phyloP scores from a whole-genome alignment of 2,329 filamentous ascomycete species.

The Corinectria fuckeliana region DNA sequence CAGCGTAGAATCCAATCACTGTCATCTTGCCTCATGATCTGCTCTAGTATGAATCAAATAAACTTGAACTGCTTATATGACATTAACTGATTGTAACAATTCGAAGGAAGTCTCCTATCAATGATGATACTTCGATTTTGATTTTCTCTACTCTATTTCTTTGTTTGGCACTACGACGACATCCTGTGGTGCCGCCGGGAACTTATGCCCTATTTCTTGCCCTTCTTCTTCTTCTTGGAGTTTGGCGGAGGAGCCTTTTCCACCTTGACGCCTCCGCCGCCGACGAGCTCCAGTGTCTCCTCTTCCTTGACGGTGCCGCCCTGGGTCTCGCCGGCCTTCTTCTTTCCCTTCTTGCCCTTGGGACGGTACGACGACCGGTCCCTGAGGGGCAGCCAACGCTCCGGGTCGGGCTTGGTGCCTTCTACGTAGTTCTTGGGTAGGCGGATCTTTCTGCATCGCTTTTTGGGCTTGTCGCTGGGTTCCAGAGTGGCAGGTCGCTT shows the following conservation, averaged over 20 bases:
- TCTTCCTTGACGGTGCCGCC: slow-evolving; percentile 82
- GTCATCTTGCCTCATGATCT: slow-evolving; percentile 9
- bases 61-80: neutral
- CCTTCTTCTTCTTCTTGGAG: slow-evolving; percentile 59
- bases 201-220: slow-evolving; percentile 54
- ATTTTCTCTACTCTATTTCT: neutral
- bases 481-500: slow-evolving; percentile 57
- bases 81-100: too few relatives aligned
- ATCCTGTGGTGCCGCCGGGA: neutral
- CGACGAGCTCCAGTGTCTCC: slow-evolving; percentile 68
- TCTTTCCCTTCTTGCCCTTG: slow-evolving; percentile 91
- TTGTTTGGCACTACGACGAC: neutral
- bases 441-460: slow-evolving; percentile 65
- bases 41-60: neutral
- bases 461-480: slow-evolving; percentile 50
- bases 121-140: too few relatives aligned
- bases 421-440: slow-evolving; percentile 78
- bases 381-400: slow-evolving; percentile 90
- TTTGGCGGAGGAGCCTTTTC: slow-evolving; percentile 59
- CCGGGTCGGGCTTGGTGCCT: slow-evolving; percentile 82
- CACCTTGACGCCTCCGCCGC: slow-evolving; percentile 69
- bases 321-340: slow-evolving; percentile 82
- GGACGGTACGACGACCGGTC: slow-evolving; percentile 89
- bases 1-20: slow-evolving; percentile 32
- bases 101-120: neutral